Evolutionary conservation across 768 basidiomycete species (phyloP).

Genomic region (Boletellus emodensis): DNA sequence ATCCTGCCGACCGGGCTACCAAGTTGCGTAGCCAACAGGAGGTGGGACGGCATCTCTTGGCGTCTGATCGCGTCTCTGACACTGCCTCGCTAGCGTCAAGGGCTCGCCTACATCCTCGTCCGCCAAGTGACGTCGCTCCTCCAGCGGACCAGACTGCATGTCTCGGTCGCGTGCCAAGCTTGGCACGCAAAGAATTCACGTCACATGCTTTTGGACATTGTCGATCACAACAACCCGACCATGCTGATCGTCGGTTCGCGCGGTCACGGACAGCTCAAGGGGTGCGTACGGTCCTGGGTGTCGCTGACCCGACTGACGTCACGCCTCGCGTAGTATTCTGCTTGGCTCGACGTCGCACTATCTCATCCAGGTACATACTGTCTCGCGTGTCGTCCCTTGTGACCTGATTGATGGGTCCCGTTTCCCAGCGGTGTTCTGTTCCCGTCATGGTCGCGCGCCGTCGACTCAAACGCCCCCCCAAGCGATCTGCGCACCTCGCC

Average conservation of each 20-base stretch:
- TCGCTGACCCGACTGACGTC: background rate
- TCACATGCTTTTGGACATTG: slow-evolving; percentile 88
- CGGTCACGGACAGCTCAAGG: slow-evolving; percentile 82
- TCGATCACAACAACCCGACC: slow-evolving; percentile 81
- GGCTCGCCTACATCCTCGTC: slow-evolving; percentile 79
- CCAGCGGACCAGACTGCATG: slow-evolving; percentile 85
- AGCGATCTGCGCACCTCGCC: slow-evolving; percentile 74
- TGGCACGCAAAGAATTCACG: slow-evolving; percentile 95
- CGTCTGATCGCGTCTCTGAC: slow-evolving; percentile 5
- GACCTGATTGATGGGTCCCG: background rate
- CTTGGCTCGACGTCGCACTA: slow-evolving; percentile 96
- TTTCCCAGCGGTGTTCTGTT: slow-evolving; percentile 76
- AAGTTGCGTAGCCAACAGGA: slow-evolving; percentile 92
- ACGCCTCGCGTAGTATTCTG: slow-evolving; percentile 56
- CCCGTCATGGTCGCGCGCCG: slow-evolving; percentile 97
- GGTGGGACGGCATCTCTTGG: slow-evolving; percentile 38
- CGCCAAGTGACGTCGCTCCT: slow-evolving; percentile 87
- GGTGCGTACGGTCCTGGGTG: slow-evolving; percentile 43
- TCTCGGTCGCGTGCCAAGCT: slow-evolving; percentile 87
- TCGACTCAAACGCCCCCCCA: slow-evolving; percentile 82
- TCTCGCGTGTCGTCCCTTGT: background rate
- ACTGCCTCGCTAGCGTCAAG: slow-evolving; percentile 64
- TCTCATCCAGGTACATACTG: slow-evolving; percentile 72
- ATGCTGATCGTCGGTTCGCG: slow-evolving; percentile 97
- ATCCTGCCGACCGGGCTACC: slow-evolving; percentile 65